phyloP scores from a whole-genome alignment of 2,329 filamentous ascomycete genomes.

The Aspergillus thermomutatus region DNA sequence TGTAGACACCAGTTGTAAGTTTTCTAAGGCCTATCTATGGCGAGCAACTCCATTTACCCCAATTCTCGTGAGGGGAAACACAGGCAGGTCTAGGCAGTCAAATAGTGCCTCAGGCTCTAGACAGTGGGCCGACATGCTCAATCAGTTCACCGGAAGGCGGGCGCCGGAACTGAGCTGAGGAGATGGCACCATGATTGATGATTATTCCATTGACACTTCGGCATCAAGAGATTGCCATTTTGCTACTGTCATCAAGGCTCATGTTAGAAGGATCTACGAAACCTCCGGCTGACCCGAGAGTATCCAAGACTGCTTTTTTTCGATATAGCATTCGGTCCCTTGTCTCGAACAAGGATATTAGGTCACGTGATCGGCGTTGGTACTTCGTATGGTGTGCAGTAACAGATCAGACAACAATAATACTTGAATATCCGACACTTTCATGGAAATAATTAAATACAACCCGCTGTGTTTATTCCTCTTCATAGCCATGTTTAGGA shows the following conservation, averaged over 20 bases:
- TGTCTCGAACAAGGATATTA: not conserved
- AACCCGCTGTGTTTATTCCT: not conserved
- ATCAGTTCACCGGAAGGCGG: conserved; percentile 20
- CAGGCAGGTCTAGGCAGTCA: not conserved
- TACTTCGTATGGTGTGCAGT: not conserved
- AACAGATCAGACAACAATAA: not conserved
- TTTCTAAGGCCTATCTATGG: not conserved
- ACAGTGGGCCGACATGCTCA: conserved; percentile 9
- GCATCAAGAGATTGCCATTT: not conserved
- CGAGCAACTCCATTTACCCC: conserved; percentile 20
- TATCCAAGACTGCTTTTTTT: not conserved
- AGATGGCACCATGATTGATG: not conserved
- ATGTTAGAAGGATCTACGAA: not conserved
- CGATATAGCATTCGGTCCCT: not conserved
- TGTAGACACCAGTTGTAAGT: not conserved
- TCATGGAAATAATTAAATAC: not conserved
- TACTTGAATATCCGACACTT: not conserved
- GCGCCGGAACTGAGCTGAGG: not conserved
- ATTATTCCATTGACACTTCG: not conserved
- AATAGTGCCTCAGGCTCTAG: conserved; percentile 10
- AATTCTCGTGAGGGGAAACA: conserved; percentile 30
- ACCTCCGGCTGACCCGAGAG: not conserved
- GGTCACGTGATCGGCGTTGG: not conserved
- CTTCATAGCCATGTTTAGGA: too few species aligned
- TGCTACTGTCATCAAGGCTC: not conserved